phyloP scores from a whole-genome alignment of 1,284 basidiomycete species.

The Flammula alnicola region DNA sequence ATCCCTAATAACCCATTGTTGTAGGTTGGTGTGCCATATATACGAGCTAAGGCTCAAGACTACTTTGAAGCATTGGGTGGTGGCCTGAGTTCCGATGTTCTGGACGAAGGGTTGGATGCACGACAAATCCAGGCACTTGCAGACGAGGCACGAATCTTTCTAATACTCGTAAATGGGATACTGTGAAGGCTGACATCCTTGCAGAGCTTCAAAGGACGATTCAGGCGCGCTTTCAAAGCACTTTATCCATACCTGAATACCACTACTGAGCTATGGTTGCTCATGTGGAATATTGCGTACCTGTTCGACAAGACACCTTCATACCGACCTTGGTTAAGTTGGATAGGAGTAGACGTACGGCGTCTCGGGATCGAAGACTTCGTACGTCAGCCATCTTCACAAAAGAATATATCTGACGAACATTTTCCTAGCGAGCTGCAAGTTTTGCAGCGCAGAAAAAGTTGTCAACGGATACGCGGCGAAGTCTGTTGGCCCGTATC shows the following conservation, averaged over 20 bases:
- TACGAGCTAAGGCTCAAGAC: conserved; percentile 88
- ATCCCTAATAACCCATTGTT: conserved; percentile 3
- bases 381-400: conserved; percentile 42
- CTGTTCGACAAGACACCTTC: conserved; percentile 87
- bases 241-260: conserved; percentile 86
- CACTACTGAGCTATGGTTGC: conserved; percentile 79
- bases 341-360: conserved; percentile 84
- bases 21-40: conserved; percentile 88
- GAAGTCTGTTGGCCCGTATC: conserved; percentile 45
- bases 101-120: conserved; percentile 56
- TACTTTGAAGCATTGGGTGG: conserved; percentile 92
- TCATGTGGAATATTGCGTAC: conserved; percentile 88
- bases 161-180: not conserved
- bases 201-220: conserved; percentile 48
- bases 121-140: conserved; percentile 49
- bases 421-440: conserved; percentile 44
- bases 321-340: conserved; percentile 91
- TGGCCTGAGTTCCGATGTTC: conserved; percentile 67
- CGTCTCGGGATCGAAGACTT: conserved; percentile 79
- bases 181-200: conserved; percentile 14
- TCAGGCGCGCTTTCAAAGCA: conserved; percentile 66
- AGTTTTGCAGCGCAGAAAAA: conserved; percentile 40
- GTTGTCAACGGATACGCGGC: conserved; percentile 32
- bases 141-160: conserved; percentile 49
- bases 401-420: conserved; percentile 11